Evolutionary conservation across 441 rosid species (phyloP).

Genomic region (Pelargonium myrrhifolium): DNA sequence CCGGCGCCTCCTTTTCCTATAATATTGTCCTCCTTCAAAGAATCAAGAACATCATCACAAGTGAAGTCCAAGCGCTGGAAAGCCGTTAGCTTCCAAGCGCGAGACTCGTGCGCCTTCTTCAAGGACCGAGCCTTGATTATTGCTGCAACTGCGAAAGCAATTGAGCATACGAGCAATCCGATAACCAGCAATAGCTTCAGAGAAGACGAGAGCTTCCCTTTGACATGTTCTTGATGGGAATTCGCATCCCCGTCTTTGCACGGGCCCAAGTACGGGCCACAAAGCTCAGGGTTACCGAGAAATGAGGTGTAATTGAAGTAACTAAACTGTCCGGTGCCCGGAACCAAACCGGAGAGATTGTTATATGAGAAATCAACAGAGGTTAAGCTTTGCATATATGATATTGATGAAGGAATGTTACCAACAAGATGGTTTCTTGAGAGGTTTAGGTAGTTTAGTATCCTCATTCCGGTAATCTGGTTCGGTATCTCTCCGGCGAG

Average conservation of each 20-base stretch:
- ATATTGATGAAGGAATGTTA: conserved; percentile 61
- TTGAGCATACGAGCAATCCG: conserved; percentile 83
- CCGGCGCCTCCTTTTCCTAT: conserved; percentile 99
- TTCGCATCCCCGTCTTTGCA: conserved; percentile 62
- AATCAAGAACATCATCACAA: conserved; percentile 76
- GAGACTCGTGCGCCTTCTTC: conserved; percentile 74
- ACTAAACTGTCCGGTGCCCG: conserved; percentile 85
- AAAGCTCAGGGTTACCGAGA: conserved; percentile 71
- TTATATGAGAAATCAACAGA: conserved; percentile 92
- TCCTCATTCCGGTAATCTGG: conserved; percentile 75
- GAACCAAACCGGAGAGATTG: conserved; percentile 90
- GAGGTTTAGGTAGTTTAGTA: conserved; percentile 76
- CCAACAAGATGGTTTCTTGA: conserved; percentile 78
- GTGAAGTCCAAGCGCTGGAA: conserved; percentile 92
- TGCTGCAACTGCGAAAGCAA: conserved; percentile 78
- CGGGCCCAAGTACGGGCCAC: conserved; percentile 84
- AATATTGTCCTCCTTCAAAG: conserved; percentile 85
- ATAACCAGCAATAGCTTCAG: conserved; percentile 83
- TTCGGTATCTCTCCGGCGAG: conserved; percentile 81
- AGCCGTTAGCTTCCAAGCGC: conserved; percentile 88
- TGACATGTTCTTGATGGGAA: conserved; percentile 50
- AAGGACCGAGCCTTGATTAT: conserved; percentile 77
- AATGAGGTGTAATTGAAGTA: conserved; percentile 94
- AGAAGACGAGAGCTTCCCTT: conserved; percentile 71
- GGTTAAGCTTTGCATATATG: conserved; percentile 89